Conservation (phyloP, 371 early-diverging fungal species). For the Ordospora colligata region DNA sequence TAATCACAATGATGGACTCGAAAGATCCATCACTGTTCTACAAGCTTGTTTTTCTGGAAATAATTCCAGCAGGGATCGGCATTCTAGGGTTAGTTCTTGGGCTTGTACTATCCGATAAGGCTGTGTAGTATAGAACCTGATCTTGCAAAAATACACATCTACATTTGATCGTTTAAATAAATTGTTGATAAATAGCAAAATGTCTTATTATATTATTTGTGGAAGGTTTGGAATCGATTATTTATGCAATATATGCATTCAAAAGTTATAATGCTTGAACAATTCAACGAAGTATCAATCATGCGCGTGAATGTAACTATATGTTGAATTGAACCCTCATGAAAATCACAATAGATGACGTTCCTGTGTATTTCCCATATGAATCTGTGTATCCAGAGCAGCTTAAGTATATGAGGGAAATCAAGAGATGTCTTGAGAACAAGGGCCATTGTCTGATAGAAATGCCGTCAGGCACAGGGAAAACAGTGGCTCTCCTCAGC, state of each 20-base stretch:
- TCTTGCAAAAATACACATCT: no score
- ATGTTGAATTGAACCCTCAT: constrained; percentile 25
- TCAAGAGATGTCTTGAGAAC: constrained; percentile 79
- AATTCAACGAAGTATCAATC: background rate
- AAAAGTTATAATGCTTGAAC: background rate
- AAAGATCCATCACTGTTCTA: constrained; percentile 56
- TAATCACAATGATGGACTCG: constrained; percentile 58
- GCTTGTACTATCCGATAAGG: constrained; percentile 38
- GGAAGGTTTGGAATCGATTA: no score
- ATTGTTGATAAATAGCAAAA: no score
- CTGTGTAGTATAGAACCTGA: background rate
- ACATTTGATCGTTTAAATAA: no score
- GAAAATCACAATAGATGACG: constrained; percentile 68
- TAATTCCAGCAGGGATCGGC: constrained; percentile 59
- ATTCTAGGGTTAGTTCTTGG: constrained; percentile 57
- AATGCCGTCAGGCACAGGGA: constrained; percentile 99
- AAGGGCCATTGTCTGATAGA: constrained; percentile 87
- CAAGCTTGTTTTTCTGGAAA: constrained; percentile 59
- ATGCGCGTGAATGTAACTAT: no score
- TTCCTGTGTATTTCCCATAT: constrained; percentile 91
- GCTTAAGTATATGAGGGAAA: constrained; percentile 88
- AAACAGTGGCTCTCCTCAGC: constrained; percentile 87
- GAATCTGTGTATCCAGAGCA: constrained; percentile 98
- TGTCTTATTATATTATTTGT: no score
- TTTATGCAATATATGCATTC: no score